A percentile compares a stretch with the other conserved stretches of the same genome.
Conservation (phyloP, 345 rosid genomes). For the Aurinia saxatilis region DNA sequence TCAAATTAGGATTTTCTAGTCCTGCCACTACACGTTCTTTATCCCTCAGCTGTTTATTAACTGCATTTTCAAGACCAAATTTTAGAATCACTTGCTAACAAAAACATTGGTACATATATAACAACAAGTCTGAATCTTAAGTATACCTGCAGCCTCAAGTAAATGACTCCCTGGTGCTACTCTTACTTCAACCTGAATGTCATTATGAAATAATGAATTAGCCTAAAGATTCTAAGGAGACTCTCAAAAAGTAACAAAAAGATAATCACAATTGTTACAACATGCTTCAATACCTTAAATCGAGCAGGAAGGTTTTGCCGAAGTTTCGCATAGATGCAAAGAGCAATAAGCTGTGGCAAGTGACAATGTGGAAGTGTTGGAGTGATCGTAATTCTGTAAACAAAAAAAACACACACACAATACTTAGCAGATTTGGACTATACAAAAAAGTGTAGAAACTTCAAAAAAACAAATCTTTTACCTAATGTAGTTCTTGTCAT, state of each 20-base stretch:
- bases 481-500: too few relatives aligned
- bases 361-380: constrained; percentile 87
- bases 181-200: constrained; percentile 60
- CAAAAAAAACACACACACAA: background rate
- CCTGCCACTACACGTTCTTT: constrained; percentile 82
- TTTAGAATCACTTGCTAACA: background rate
- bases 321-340: constrained; percentile 75
- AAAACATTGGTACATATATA: too few relatives aligned
- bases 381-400: constrained; percentile 62
- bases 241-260: background rate
- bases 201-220: background rate
- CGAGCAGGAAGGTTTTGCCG: constrained; percentile 76
- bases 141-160: too few relatives aligned
- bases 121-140: too few relatives aligned
- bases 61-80: constrained; percentile 30
- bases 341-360: constrained; percentile 75
- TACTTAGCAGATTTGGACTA: background rate
- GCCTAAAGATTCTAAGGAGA: background rate
- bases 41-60: constrained; percentile 68
- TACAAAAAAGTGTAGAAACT: too few relatives aligned
- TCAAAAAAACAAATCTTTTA: too few relatives aligned
- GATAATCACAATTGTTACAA: too few relatives aligned
- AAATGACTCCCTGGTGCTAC: too few relatives aligned
- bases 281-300: constrained; percentile 57
- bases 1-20: constrained; percentile 67